These are phyloP conservation scores for Alliaria petiolata DNA, from an alignment of 345 rosid genomes.

Conservation along the genomic window DNA sequence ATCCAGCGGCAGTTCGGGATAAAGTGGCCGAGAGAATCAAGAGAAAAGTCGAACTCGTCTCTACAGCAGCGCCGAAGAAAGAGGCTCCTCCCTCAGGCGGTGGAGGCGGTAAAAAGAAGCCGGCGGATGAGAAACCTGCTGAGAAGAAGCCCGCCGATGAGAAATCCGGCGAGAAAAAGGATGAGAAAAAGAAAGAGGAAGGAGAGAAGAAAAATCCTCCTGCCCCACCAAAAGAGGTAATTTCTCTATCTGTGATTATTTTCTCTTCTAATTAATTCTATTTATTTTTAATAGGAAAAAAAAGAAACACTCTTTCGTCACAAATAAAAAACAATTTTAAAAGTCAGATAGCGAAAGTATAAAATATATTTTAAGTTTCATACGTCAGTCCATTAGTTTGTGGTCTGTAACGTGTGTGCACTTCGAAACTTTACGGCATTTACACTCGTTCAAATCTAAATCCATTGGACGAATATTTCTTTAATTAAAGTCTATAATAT, in stretches of 20 bases:
- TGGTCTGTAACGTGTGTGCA: slow-evolving; percentile 31
- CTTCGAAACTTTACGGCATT: slow-evolving; percentile 25
- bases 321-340: no score
- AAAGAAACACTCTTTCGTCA: not conserved
- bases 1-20: slow-evolving; percentile 48
- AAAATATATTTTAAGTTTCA: not conserved
- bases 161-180: slow-evolving; percentile 30
- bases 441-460: slow-evolving; percentile 20
- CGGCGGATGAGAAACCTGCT: slow-evolving; percentile 38
- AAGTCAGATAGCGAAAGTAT: not conserved
- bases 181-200: slow-evolving; percentile 37
- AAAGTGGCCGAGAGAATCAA: slow-evolving; percentile 45
- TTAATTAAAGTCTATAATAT: accelerated
- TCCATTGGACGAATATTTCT: not conserved
- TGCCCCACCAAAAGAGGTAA: slow-evolving; percentile 31
- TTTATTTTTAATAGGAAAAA: not conserved
- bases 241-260: not conserved
- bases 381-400: slow-evolving; percentile 23
- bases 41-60: slow-evolving; percentile 42
- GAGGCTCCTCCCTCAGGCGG: slow-evolving; percentile 31
- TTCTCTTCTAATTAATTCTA: not conserved
- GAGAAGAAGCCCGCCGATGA: slow-evolving; percentile 36
- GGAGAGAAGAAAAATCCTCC: slow-evolving; percentile 44
- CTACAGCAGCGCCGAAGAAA: slow-evolving; percentile 34
- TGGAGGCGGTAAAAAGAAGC: slow-evolving; percentile 31